Percentiles rank a stretch among this genome's conserved stretches.
Conservation (phyloP, 225 moss, liverwort and hornwort genomes). For the Polytrichum formosum region DNA sequence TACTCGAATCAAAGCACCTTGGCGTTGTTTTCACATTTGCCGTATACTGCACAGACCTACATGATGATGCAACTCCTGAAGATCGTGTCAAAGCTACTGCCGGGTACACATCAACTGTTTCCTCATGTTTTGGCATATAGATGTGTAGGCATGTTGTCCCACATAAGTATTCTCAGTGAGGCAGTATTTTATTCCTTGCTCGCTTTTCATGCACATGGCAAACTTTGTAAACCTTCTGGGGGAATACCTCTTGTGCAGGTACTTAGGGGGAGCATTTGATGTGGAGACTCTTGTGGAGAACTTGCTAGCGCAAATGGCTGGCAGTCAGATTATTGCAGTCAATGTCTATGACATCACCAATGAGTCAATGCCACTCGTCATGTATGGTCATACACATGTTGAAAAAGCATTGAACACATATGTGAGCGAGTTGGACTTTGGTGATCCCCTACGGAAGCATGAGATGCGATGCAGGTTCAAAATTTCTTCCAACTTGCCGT, state of each 20-base stretch:
- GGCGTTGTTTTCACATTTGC: slow-evolving; percentile 69
- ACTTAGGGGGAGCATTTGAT: slow-evolving; percentile 69
- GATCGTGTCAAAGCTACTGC: slow-evolving; percentile 61
- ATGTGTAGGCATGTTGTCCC: background rate
- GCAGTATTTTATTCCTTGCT: background rate
- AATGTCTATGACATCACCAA: slow-evolving; percentile 73
- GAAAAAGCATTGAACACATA: slow-evolving; percentile 40
- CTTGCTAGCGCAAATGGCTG: slow-evolving; percentile 52
- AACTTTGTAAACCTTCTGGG: too few relatives aligned
- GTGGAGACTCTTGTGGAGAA: slow-evolving; percentile 70
- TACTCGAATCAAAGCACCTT: slow-evolving; percentile 69
- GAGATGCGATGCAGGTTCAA: slow-evolving; percentile 76
- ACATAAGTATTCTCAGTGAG: background rate
- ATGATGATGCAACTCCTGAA: slow-evolving; percentile 49
- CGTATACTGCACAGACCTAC: slow-evolving; percentile 53
- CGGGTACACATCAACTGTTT: slow-evolving; percentile 27
- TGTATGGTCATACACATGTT: slow-evolving; percentile 60
- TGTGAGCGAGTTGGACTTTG: slow-evolving; percentile 51
- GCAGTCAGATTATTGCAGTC: slow-evolving; percentile 59
- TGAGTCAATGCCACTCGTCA: slow-evolving; percentile 48
- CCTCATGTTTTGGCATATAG: background rate
- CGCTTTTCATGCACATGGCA: slow-evolving; percentile 1
- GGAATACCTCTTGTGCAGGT: slow-evolving; percentile 26
- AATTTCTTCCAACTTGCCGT: background rate
- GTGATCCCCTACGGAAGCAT: slow-evolving; percentile 64